Evolutionary conservation across 1,284 basidiomycete species (phyloP).

Genomic region (Porogramme epimiltina): DNA sequence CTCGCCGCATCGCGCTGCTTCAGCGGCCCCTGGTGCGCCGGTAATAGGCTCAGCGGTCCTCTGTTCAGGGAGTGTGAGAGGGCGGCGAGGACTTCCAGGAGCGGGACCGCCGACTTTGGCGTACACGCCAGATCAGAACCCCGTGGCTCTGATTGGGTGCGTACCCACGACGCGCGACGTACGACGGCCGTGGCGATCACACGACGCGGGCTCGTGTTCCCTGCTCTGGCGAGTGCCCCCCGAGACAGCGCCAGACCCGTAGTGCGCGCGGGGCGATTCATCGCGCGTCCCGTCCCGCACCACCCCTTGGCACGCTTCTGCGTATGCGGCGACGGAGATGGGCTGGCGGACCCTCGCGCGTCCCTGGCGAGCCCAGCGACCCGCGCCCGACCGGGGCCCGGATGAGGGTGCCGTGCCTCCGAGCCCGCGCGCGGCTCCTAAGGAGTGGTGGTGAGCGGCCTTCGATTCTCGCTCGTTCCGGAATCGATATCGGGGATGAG

Average conservation of each 20-base stretch:
- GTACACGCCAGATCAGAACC: conserved; percentile 16
- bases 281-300: conserved; percentile 1
- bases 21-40: too few relatives aligned
- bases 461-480: not conserved
- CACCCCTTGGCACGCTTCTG: too few relatives aligned
- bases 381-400: not conserved
- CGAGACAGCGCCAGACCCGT: too few relatives aligned
- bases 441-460: not conserved
- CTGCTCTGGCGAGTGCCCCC: conserved; percentile 6
- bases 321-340: conserved; percentile 14
- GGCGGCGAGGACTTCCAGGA: too few relatives aligned
- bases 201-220: conserved; percentile 18
- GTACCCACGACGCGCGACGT: conserved; percentile 6
- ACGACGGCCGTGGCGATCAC: conserved; percentile 17
- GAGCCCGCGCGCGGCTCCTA: not conserved
- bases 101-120: too few relatives aligned
- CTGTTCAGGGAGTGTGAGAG: too few relatives aligned
- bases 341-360: conserved; percentile 3
- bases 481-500: conserved; percentile 4
- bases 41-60: too few relatives aligned
- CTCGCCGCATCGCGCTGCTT: too few relatives aligned
- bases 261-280: too few relatives aligned
- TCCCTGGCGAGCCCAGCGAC: not conserved
- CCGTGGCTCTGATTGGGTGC: conserved; percentile 14
- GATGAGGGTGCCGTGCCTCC: not conserved